Percentiles rank a stretch among this genome's conserved stretches.
Evolutionary conservation across 371 early-diverging fungal genomes (phyloP).

Genomic region (Zychaea mexicana): DNA sequence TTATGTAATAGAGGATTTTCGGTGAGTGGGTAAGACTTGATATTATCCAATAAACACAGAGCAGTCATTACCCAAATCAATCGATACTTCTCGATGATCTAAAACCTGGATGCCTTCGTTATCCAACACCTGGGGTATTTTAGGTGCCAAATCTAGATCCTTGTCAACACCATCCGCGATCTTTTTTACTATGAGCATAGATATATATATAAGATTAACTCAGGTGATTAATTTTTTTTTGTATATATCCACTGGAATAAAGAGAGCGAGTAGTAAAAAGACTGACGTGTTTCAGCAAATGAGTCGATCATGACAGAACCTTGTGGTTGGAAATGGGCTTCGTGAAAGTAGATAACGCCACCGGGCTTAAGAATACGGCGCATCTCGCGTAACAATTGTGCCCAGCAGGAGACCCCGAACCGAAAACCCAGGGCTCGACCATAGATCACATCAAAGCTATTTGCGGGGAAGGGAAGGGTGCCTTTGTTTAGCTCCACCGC

Average conservation of each 20-base stretch:
- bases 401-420: slow-evolving; percentile 14
- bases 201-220: neutral
- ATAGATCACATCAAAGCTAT: slow-evolving; percentile 29
- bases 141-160: slow-evolving; percentile 28
- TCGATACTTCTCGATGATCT: slow-evolving; percentile 11
- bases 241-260: neutral
- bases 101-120: slow-evolving; percentile 21
- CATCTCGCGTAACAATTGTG: slow-evolving; percentile 17
- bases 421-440: slow-evolving; percentile 23
- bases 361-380: slow-evolving; percentile 34
- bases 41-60: neutral
- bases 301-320: slow-evolving; percentile 42
- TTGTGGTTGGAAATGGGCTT: slow-evolving; percentile 28
- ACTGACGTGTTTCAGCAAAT: slow-evolving; percentile 38
- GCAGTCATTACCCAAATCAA: slow-evolving; percentile 26
- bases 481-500: slow-evolving; percentile 5
- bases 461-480: neutral
- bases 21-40: neutral
- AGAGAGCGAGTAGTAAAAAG: neutral
- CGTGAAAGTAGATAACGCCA: slow-evolving; percentile 35
- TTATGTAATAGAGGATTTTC: neutral
- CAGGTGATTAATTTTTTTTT: neutral
- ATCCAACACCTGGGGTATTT: slow-evolving; percentile 19
- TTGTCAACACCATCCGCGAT: slow-evolving; percentile 12
- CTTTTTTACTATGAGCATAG: slow-evolving; percentile 19